phyloP scores from a whole-genome alignment of 345 rosid species.

The Aquilaria malaccensis region DNA sequence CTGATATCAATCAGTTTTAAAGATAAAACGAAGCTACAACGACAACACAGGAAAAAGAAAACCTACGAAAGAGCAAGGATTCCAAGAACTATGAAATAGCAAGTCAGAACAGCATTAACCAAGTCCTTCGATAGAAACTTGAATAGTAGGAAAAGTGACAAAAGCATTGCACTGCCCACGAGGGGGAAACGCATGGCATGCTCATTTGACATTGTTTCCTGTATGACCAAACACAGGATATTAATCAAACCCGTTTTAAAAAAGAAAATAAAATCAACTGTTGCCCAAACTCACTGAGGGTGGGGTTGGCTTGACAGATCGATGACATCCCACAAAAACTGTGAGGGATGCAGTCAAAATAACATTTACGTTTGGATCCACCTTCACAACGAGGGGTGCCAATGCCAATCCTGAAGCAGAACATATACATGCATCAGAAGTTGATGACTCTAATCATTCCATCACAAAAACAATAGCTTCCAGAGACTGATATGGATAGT shows the following conservation, averaged over 20 bases:
- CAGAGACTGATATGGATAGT: no score
- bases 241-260: constrained; percentile 6
- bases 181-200: constrained; percentile 98
- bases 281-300: constrained; percentile 47
- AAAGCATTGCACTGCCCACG: constrained; percentile 95
- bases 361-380: constrained; percentile 86
- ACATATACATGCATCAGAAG: constrained; percentile 2
- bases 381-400: constrained; percentile 89
- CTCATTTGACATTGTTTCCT: constrained; percentile 94
- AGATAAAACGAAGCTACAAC: constrained; percentile 2
- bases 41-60: constrained; percentile 3
- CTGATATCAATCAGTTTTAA: background rate
- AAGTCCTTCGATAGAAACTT: constrained; percentile 84
- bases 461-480: no score
- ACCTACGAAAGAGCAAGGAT: constrained; percentile 90
- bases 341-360: constrained; percentile 81
- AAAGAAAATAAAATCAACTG: background rate
- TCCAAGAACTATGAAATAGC: constrained; percentile 86
- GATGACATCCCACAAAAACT: constrained; percentile 93
- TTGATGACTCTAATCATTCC: no score
- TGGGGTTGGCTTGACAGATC: constrained; percentile 96
- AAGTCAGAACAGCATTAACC: constrained; percentile 86
- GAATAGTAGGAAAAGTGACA: constrained; percentile 83
- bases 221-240: constrained; percentile 18
- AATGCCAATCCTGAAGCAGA: constrained; percentile 65